Evolutionary conservation across 331 rosid species (phyloP), one percentile per base, ranked within the genome.

Genomic region (Acacia pycnantha): DNA sequence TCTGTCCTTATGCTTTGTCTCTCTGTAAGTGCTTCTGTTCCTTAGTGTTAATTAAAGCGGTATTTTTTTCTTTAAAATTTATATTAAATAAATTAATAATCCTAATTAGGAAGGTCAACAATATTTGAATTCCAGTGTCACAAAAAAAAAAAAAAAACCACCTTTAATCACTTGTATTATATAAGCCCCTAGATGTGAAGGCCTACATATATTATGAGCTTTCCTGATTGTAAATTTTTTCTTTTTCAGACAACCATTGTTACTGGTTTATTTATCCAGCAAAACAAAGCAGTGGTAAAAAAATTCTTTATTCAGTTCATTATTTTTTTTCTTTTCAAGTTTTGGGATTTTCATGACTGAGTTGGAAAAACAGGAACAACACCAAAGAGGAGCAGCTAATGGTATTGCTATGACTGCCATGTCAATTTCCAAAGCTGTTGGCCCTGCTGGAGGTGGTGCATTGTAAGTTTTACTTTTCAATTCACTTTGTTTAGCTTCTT

Each of bases 251-350:
- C 84, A 82, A 84, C 89, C 46, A 82, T 92, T 35, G 66, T 61
- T 14, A 94, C 97, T 31, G 88, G 94, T 43, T 16, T 91, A 66
- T 93, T 91, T 89, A 76, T 94, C 76, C 53, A 91, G 77, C 97
- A 94, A 90, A 94, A 94, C 50, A 85, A 77, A 86, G 95, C 86
- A 15, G 97, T 93, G 97, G 98, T 94, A 92, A 86, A 22, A 41
- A 43, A 43, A 2, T 0, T 43, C 26, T 56, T n/a, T 84, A 31
- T 65, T 73, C 71, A 67, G 50, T 61, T 70, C 29, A 40, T n/a
- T 76, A 18, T 31, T n/a, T 11, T 22, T 22, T 59, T 58, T 15
- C 44, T n/a, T 21, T n/a, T 46, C 46, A 62, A 50, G 41, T 66
- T 41, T 68, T 40, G 56, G 58, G 53, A 47, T 35, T 78, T 58